Evolutionary conservation across 2,329 filamentous ascomycete species (phyloP), one percentile per base, ranked within the genome.

Genomic region (Fusarium sp.): DNA sequence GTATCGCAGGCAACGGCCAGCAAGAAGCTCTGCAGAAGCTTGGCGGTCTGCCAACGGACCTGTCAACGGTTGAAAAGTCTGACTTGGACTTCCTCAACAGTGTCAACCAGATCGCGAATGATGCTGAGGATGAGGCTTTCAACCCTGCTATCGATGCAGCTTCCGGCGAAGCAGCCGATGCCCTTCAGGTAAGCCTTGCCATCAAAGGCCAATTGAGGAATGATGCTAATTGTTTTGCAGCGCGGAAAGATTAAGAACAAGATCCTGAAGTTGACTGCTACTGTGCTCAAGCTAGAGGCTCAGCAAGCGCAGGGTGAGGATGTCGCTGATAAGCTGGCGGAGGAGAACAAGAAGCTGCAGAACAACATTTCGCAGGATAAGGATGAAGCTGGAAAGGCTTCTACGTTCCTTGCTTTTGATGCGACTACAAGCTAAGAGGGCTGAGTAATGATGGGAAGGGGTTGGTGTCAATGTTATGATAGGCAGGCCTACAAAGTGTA

Each of bases 181-280:
- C 88, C 56, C 83, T 90, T 18, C 81, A 87, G 81, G 84, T 83
- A 77, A 41, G 72, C 45, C 18, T 2, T 1, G 3, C 8, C 3
- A 5, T 22, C 13, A 7, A 7, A 5, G 6, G 5, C 10, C 1
- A 41, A 15, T 18, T 28, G 14, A 24, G 3, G 2, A 9, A 3
- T 4, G 45, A 18, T 9, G 1, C 60, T 77, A 33, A 70, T 38
- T 33, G 3, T 28, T 15, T 33, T 13, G 42, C 62, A 86, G 84
- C 83, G 84, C 60, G 87, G 87, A 77, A 89, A 90, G 82, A 89
- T 86, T 69, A 88, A 88, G 85, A 90, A 89, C 84, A 90, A 90
- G 82, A 86, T 90, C 22, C 80, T 90, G 59, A 90, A 90, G 82
- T 82, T 90, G 70, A 85, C 84, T 44, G 86, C 87, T 35, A 86